These are phyloP conservation scores for Trichoderma polysporum DNA, from an alignment of 2,329 filamentous ascomycete species.

Conservation along the genomic window DNA sequence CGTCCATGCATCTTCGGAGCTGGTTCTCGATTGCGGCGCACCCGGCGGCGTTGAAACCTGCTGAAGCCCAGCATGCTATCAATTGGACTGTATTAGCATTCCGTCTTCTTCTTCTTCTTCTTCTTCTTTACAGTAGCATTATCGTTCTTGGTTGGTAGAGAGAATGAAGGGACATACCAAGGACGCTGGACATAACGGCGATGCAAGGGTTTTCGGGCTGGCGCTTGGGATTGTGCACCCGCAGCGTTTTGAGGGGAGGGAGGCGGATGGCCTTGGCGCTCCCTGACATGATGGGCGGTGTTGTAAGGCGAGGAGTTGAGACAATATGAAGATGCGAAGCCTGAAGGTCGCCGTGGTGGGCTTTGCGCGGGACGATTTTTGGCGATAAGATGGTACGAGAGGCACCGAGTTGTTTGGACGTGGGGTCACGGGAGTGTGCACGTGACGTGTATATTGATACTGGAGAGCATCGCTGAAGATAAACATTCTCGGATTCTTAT, in stretches of 20 bases:
- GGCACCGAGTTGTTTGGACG: neutral
- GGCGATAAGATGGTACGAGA: neutral
- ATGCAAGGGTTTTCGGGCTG: constrained; percentile 53
- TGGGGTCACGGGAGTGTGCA: constrained; percentile 10
- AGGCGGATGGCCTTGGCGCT: constrained; percentile 55
- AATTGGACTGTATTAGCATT: no score
- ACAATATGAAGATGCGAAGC: neutral
- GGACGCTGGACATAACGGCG: constrained; percentile 56
- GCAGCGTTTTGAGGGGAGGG: constrained; percentile 55
- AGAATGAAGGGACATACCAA: constrained; percentile 43
- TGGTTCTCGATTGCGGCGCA: constrained; percentile 60
- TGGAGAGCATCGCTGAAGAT: neutral
- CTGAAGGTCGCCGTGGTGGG: neutral
- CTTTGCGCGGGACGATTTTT: constrained; percentile 1
- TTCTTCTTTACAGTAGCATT: neutral
- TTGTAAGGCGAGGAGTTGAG: neutral
- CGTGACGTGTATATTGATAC: neutral
- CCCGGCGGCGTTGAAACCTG: constrained; percentile 63
- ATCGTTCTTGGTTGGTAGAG: neutral
- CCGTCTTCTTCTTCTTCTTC: no score
- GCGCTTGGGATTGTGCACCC: constrained; percentile 54
- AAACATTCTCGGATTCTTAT: neutral
- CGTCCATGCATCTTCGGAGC: constrained; percentile 76
- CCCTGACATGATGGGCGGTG: constrained; percentile 41
- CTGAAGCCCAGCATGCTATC: constrained; percentile 87